phyloP scores from a whole-genome alignment of 192 early-diverging fungal species.

The Ambispora gerdemannii region DNA sequence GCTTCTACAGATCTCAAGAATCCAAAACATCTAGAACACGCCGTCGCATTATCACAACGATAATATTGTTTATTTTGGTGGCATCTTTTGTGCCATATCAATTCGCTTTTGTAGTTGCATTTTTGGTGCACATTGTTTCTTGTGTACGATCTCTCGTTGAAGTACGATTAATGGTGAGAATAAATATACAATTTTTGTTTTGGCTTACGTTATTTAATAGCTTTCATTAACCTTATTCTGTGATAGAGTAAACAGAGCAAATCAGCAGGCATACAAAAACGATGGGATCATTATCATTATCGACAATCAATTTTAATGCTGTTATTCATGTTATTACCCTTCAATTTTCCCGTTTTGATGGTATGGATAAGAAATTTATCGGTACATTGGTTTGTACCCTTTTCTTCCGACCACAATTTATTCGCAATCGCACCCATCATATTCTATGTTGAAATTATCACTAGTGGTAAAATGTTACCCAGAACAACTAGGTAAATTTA shows the following conservation, averaged over 20 bases:
- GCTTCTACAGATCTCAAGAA: slow-evolving; percentile 31
- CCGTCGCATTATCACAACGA: slow-evolving; percentile 44
- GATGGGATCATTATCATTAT: slow-evolving; percentile 57
- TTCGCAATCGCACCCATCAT: slow-evolving; percentile 57
- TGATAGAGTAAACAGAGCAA: slow-evolving; percentile 6
- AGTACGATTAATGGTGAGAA: slow-evolving; percentile 35
- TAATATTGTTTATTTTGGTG: slow-evolving; percentile 53
- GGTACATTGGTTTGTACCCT: slow-evolving; percentile 78
- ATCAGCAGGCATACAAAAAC: slow-evolving; percentile 33
- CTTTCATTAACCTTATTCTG: not conserved
- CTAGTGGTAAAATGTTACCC: slow-evolving; percentile 54
- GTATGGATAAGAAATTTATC: slow-evolving; percentile 80
- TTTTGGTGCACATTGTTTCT: slow-evolving; percentile 53
- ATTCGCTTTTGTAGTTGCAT: slow-evolving; percentile 67
- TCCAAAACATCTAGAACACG: slow-evolving; percentile 35
- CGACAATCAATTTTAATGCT: slow-evolving; percentile 66
- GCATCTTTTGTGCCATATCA: slow-evolving; percentile 69
- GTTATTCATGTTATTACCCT: slow-evolving; percentile 68
- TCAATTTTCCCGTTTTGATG: slow-evolving; percentile 69
- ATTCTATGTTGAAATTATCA: slow-evolving; percentile 55
- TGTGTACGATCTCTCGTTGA: slow-evolving; percentile 45
- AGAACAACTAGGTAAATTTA: slow-evolving; percentile 39
- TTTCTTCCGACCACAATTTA: slow-evolving; percentile 70
- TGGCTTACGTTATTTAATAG: not conserved
- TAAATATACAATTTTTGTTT: not conserved